phyloP scores from a whole-genome alignment of 2,329 filamentous ascomycete species.

The Gaeumannomyces sp. region DNA sequence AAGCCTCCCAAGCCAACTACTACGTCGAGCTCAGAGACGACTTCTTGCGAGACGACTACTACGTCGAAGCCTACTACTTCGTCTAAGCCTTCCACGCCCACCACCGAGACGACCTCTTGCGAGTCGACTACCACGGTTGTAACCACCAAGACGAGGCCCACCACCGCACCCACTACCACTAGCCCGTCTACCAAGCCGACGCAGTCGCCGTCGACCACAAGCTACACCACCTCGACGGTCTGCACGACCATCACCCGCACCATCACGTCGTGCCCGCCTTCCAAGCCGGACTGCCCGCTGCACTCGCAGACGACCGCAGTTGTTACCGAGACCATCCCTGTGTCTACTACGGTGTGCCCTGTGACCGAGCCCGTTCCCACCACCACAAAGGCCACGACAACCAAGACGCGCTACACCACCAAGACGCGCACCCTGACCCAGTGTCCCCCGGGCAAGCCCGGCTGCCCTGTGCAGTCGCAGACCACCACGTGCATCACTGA shows the following conservation, averaged over 20 bases:
- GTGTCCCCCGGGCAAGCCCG: not conserved
- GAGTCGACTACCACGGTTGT: not conserved
- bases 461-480: slow-evolving; percentile 2
- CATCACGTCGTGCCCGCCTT: slow-evolving; percentile 7
- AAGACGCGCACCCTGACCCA: slow-evolving; percentile 6
- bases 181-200: not conserved
- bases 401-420: slow-evolving; percentile 9
- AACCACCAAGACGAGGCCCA: not conserved
- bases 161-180: not conserved
- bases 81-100: not conserved
- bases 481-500: slow-evolving; percentile 4
- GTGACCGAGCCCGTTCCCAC: not conserved
- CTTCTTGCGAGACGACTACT: not conserved
- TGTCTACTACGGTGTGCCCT: slow-evolving; percentile 5
- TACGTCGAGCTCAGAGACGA: not conserved
- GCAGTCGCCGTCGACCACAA: not conserved
- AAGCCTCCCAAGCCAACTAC: not conserved
- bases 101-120: not conserved
- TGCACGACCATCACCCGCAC: slow-evolving; percentile 6
- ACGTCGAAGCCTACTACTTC: not conserved
- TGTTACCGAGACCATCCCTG: not conserved
- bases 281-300: slow-evolving; percentile 4
- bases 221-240: slow-evolving; percentile 6
- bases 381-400: not conserved
- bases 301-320: not conserved